These are phyloP conservation scores for Mucor piriformis DNA, from an alignment of 371 early-diverging fungal species.

Conservation along the genomic window DNA sequence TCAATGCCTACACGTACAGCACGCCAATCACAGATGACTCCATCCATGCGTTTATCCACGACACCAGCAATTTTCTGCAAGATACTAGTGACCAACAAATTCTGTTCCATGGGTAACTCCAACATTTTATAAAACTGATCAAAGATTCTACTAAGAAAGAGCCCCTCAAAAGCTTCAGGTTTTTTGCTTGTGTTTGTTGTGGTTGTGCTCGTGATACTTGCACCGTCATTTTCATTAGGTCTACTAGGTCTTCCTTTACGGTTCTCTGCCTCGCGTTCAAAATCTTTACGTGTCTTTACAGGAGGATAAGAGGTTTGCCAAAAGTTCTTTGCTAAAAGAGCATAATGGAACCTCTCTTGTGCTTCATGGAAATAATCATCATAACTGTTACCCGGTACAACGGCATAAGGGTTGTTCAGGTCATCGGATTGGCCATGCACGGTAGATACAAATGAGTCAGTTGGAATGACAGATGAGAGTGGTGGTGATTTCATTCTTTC, in stretches of 20 bases:
- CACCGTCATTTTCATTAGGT: constrained; percentile 27
- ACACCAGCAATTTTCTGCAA: constrained; percentile 53
- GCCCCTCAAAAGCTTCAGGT: constrained; percentile 45
- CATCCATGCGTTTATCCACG: constrained; percentile 52
- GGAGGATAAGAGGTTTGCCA: constrained; percentile 56
- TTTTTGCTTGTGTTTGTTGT: constrained; percentile 11
- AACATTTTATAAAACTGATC: constrained; percentile 49
- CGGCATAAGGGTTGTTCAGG: constrained; percentile 21
- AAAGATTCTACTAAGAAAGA: constrained; percentile 50
- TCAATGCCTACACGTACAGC: constrained; percentile 50
- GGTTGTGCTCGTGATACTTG: constrained; percentile 24
- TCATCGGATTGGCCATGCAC: constrained; percentile 16
- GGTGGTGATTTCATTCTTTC: constrained; percentile 53
- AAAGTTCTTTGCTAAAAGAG: constrained; percentile 49
- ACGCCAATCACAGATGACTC: constrained; percentile 54
- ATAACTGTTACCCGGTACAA: constrained; percentile 54
- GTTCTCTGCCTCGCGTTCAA: constrained; percentile 47
- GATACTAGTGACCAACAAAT: constrained; percentile 52
- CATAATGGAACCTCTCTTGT: constrained; percentile 53
- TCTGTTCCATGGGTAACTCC: constrained; percentile 51
- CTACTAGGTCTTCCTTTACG: constrained; percentile 43
- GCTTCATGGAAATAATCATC: constrained; percentile 59
- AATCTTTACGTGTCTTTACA: constrained; percentile 36
- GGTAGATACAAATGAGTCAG: constrained; percentile 38
- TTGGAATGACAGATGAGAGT: constrained; percentile 39